These are phyloP conservation scores for Fennellomyces sp. DNA, from an alignment of 371 early-diverging fungal genomes.

Conservation along the genomic window DNA sequence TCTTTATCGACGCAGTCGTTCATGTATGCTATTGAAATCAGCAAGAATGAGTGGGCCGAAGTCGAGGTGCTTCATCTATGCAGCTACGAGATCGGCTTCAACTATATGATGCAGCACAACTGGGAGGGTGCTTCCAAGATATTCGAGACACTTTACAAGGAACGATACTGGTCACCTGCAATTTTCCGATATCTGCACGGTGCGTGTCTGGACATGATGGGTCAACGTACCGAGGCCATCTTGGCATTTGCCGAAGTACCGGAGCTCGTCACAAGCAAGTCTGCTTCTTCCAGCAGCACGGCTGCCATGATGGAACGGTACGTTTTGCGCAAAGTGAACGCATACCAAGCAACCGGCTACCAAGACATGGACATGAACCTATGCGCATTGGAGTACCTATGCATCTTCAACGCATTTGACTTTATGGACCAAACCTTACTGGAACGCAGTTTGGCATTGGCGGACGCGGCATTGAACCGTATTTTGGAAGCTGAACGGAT, in stretches of 20 bases:
- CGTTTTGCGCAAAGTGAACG: conserved; percentile 54
- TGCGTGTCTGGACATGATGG: conserved; percentile 55
- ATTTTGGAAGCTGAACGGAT: conserved; percentile 47
- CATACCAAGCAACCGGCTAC: conserved; percentile 56
- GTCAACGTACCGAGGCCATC: conserved; percentile 53
- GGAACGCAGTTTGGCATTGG: conserved; percentile 35
- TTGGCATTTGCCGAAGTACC: conserved; percentile 50
- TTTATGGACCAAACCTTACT: conserved; percentile 53
- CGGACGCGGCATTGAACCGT: conserved; percentile 39
- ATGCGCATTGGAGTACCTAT: conserved; percentile 61
- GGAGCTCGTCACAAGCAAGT: conserved; percentile 41
- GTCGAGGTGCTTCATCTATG: conserved; percentile 52
- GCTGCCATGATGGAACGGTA: conserved; percentile 59
- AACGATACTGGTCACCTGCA: conserved; percentile 64
- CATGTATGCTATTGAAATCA: conserved; percentile 51
- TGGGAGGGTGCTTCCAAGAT: conserved; percentile 58
- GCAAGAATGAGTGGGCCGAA: conserved; percentile 57
- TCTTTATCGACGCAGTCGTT: conserved; percentile 51
- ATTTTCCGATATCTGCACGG: conserved; percentile 64
- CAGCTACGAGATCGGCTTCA: conserved; percentile 64
- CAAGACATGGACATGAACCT: conserved; percentile 56
- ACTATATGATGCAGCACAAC: conserved; percentile 57
- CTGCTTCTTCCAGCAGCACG: conserved; percentile 23
- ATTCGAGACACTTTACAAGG: conserved; percentile 57
- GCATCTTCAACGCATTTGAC: conserved; percentile 60